phyloP scores from a whole-genome alignment of 2,329 filamentous ascomycete species.

The Sclerotinia borealis region DNA sequence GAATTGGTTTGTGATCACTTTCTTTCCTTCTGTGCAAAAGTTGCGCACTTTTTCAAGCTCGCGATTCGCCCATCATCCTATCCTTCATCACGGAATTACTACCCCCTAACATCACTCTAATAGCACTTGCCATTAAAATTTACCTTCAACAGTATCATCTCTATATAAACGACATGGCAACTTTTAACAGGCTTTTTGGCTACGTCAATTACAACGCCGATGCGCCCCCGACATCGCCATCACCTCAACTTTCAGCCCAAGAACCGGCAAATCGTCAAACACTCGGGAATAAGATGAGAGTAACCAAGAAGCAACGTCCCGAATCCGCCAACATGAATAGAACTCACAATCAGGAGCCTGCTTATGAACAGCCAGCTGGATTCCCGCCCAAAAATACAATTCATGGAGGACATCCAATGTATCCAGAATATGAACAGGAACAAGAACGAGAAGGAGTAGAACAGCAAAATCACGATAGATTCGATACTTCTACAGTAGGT shows the following conservation, averaged over 20 bases:
- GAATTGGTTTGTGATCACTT: neutral
- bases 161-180: slow-evolving; percentile 3
- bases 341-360: neutral
- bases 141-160: neutral
- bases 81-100: no score
- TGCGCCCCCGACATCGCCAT: neutral
- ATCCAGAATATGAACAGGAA: neutral
- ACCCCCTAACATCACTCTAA: neutral
- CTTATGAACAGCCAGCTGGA: neutral
- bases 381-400: neutral
- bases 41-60: neutral
- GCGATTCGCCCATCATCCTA: neutral
- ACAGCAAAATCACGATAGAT: neutral
- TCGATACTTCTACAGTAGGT: slow-evolving; percentile 2
- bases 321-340: neutral
- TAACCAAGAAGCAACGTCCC: neutral
- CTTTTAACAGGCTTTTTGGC: neutral
- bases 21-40: neutral
- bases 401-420: neutral
- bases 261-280: neutral
- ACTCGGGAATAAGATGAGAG: neutral
- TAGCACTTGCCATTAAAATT: slow-evolving; percentile 3
- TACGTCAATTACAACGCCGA: neutral
- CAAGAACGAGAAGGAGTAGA: neutral
- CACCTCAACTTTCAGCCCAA: neutral